Evolutionary conservation across 352 stramenopile genomes (phyloP).

Genomic region (Pythium myriotylum): DNA sequence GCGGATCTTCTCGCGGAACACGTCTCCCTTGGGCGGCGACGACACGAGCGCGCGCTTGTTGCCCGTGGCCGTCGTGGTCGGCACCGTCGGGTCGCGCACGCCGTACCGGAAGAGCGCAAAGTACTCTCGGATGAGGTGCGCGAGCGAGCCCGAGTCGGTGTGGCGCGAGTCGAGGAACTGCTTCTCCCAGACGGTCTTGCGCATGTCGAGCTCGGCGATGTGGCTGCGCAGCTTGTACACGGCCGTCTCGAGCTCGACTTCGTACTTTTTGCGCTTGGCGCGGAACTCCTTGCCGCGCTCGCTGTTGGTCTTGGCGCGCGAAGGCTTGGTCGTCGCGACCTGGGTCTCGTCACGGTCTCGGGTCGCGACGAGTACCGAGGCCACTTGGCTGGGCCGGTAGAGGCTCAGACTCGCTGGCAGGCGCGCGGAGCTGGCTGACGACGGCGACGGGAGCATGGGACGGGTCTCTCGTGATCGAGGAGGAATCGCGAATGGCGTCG

Average conservation of each 20-base stretch:
- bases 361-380: too few species aligned
- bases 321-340: not conserved
- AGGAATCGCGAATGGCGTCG: not conserved
- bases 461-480: not conserved
- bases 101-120: conserved; percentile 29
- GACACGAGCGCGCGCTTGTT: conserved; percentile 20
- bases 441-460: conserved; percentile 15
- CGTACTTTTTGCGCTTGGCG: conserved; percentile 28
- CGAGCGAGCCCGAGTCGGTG: conserved; percentile 19
- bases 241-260: conserved; percentile 24
- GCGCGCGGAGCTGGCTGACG: not conserved
- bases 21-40: conserved; percentile 17
- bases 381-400: conserved; percentile 2
- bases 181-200: conserved; percentile 17
- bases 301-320: conserved; percentile 29
- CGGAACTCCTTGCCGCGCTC: conserved; percentile 32
- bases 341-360: too few species aligned
- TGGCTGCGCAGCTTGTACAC: conserved; percentile 26
- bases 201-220: conserved; percentile 21
- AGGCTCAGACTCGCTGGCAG: conserved; percentile 14
- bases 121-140: conserved; percentile 22
- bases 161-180: conserved; percentile 22
- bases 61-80: not conserved
- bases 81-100: conserved; percentile 1
- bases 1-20: conserved; percentile 28